Base-by-base conservation (phyloP, 257 asterid species). In the Verbena officinalis region DNA sequence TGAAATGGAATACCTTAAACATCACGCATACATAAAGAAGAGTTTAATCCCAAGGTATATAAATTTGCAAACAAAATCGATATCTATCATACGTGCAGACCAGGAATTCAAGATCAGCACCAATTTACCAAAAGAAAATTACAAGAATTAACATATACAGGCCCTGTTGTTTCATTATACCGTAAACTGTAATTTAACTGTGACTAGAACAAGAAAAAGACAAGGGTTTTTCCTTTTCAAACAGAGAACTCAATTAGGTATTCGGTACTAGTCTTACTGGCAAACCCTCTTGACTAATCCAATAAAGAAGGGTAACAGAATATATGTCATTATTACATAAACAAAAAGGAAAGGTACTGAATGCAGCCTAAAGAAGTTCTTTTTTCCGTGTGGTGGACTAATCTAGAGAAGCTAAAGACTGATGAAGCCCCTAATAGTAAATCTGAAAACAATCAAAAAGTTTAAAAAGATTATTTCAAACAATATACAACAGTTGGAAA, bases 51-150 rank as follows among this genome's bases (percentile, higher is more conserved):
- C 24, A 23, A 20, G 40, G 30, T 11, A 40, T 9, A 2, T 13
- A 51, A 45, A 43, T 51, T 38, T 21, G 62, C n/a, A 33, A 3
- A 36, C 57, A 43, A n/a, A n/a, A n/a, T n/a, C n/a, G n/a, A n/a
- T n/a, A n/a, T n/a, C n/a, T n/a, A n/a, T 23, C 9, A 44, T 4
- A 19, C 2, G 40, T 38, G 48, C 42, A 27, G 27, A 10, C 39
- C 39, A 2, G 21, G 9, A 64, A 56, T 39, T 12, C 31, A 50
- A 31, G 17, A 51, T 51, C 21, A 13, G 38, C 21, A 53, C 59
- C 40, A 53, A 53, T 10, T 21, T 52, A 21, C 33, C 38, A 46
- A 46, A 17, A 19, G 53, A 12, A 21, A 22, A 11, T 39, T 31
- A 24, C 63, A 54, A 40, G 3, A 54, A 40, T 2, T 11, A 50